phyloP scores from a whole-genome alignment of 1,284 basidiomycete species.

The Cystobasidium slooffiae region DNA sequence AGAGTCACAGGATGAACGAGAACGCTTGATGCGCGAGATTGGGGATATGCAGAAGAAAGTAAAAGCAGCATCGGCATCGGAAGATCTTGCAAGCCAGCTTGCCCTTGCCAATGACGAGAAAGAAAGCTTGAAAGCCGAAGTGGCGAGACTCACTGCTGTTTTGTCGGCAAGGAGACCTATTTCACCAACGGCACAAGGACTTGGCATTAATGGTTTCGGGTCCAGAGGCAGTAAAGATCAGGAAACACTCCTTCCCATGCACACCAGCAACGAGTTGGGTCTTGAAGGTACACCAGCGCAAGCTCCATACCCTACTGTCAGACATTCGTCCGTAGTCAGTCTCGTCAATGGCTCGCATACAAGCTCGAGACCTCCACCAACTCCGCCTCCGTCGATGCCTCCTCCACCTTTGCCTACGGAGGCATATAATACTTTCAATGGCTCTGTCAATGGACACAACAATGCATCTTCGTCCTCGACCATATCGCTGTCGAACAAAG shows the following conservation, averaged over 20 bases:
- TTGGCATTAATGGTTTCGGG: conserved; percentile 30
- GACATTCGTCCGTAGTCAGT: conserved; percentile 33
- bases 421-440: conserved; percentile 45
- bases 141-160: conserved; percentile 12
- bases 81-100: conserved; percentile 9
- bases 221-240: conserved; percentile 19
- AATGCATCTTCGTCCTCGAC: conserved; percentile 30
- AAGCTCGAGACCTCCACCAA: conserved; percentile 74
- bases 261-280: not conserved
- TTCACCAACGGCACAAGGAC: conserved; percentile 13
- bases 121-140: conserved; percentile 20
- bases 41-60: conserved; percentile 48
- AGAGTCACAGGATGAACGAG: conserved; percentile 56
- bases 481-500: conserved; percentile 48
- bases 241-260: conserved; percentile 2
- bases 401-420: conserved; percentile 76
- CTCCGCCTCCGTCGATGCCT: conserved; percentile 83
- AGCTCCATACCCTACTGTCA: conserved; percentile 5
- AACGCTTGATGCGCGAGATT: conserved; percentile 54
- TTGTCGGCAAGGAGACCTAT: conserved; percentile 10
- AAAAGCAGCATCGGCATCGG: not conserved
- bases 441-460: conserved; percentile 2
- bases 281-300: not conserved
- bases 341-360: conserved; percentile 61
- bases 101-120: not conserved